Base-by-base conservation (phyloP, 371 early-diverging fungal genomes). In the Rhizomucor miehei region DNA sequence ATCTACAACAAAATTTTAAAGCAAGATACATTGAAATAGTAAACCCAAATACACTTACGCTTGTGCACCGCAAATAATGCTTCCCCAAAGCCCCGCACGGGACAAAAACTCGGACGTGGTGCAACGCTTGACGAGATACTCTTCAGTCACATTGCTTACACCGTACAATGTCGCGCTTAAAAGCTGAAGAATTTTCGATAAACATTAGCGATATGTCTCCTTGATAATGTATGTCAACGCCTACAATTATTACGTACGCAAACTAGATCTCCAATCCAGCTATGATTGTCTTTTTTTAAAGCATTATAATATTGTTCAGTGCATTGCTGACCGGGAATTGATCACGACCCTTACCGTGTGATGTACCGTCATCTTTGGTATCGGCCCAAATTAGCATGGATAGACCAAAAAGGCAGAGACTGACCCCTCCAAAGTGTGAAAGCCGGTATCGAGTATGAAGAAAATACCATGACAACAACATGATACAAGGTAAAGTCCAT, bases 401-500 rank as follows among this genome's bases (percentile, higher is more conserved):
- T 34, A 75, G 52, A 13, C 76, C 76, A 6, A 48, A 19, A 9
- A 75, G 48, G 34, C 70, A 71, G 1, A 75, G 35, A 23, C 37
- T 24, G 12, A 70, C 68, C 41, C 70, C 68, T 14, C 46, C 49
- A 17, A 67, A 55, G 46, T 75, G 76, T 6, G 52, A 36, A 41
- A 35, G 17, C 16, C 44, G 62, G 23, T 75, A 75, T 19, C 56
- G 56, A 19, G 64, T 54, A 51, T 60, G 34, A 5, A 72, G 53
- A 46, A 61, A 69, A 13, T 44, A 61, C 11, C 59, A 57, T 0
- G 76, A 72, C 3, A 75, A 52, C 25, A 75, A 39, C 66, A 75
- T 70, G 45, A 75, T 63, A 25, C 76, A 75, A 21, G 76, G 76
- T 17, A 72, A 49, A 2, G 76, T 60, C 76, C 76, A 75, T 21